A percentile compares a stretch with the other conserved stretches of the same genome.
These are phyloP conservation scores for Pseudognaphalium luteoalbum DNA, from an alignment of 129 eudicot species.

Conservation along the genomic window DNA sequence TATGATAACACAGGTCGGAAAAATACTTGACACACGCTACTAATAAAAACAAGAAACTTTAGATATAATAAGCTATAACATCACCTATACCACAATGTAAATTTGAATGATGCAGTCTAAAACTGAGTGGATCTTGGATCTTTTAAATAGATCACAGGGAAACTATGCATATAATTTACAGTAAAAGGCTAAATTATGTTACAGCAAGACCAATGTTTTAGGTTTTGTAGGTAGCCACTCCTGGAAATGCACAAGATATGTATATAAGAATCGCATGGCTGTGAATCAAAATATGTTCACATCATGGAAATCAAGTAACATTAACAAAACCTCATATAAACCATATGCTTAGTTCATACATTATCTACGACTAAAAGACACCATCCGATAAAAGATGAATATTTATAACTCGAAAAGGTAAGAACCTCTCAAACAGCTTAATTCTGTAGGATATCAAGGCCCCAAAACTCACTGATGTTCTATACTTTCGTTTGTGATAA, in stretches of 20 bases:
- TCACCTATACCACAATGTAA: constrained; percentile 75
- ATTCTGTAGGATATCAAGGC: too few species aligned
- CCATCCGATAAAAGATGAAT: neutral
- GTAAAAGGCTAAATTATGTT: neutral
- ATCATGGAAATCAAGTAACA: neutral
- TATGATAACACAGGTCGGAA: neutral
- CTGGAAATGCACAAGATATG: constrained; percentile 63
- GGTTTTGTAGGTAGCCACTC: constrained; percentile 39
- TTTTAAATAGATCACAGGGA: constrained; percentile 61
- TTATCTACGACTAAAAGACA: neutral
- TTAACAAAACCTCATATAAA: neutral
- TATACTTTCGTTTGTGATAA: too few species aligned
- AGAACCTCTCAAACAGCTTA: constrained; percentile 80
- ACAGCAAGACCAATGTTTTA: neutral
- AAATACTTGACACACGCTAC: neutral
- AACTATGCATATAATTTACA: constrained; percentile 49
- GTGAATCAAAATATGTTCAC: constrained; percentile 30
- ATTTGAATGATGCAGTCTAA: constrained; percentile 89
- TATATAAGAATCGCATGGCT: constrained; percentile 86
- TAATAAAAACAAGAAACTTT: neutral
- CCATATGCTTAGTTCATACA: neutral
- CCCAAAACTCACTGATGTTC: too few species aligned
- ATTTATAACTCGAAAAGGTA: too few species aligned
- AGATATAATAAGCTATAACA: neutral
- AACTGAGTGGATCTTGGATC: constrained; percentile 78